Evolutionary conservation across 2,329 filamentous ascomycete species (phyloP), one percentile per base, ranked within the genome.

Genomic region (Neonectria hederae): DNA sequence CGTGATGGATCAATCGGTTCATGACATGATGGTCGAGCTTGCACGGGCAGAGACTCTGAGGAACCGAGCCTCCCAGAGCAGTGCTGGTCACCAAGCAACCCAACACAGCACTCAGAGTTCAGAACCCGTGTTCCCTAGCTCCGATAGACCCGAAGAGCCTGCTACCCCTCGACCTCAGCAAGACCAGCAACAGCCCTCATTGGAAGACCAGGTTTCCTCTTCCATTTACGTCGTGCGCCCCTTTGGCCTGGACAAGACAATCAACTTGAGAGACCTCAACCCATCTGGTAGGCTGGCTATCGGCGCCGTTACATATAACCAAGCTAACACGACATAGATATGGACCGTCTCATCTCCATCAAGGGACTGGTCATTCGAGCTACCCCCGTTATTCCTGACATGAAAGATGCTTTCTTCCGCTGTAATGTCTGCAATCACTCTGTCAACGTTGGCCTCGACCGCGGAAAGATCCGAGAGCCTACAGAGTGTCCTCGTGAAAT

Each of bases 401-500:
- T 99, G 97, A 97, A 97, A 81, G 93, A 97, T 76, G 96, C 96
- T 0, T 97, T 97, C 82, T 99, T 99, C 87, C 92, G 93, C 68
- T 99, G 96, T 81, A 92, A 93, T 63, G 89, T 95, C 26, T 99
- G 96, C 81, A 93, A 94, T 74, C 93, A 97, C 79, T 95, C 92
- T 4, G 89, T 97, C 65, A 92, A 92, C 67, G 93, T 97, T 59
- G 92, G 94, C 61, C 91, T 99, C 74, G 96, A 99, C 76, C 91
- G 96, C 74, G 96, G 97, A 78, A 96, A 95, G 82, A 99, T 99
- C 74, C 90, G 93, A 22, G 96, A 99, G 78, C 96, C 96, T 2
- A 97, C 93, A 0, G 87, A 90, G 72, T 99, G 96, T 76, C 93
- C 94, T 22, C 91, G 96, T 59, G 84, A 87, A 24, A 88, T 92